These are phyloP conservation scores for Phaeosphaeriaceae sp. DNA, from an alignment of 2,329 filamentous ascomycete genomes.

Conservation along the genomic window DNA sequence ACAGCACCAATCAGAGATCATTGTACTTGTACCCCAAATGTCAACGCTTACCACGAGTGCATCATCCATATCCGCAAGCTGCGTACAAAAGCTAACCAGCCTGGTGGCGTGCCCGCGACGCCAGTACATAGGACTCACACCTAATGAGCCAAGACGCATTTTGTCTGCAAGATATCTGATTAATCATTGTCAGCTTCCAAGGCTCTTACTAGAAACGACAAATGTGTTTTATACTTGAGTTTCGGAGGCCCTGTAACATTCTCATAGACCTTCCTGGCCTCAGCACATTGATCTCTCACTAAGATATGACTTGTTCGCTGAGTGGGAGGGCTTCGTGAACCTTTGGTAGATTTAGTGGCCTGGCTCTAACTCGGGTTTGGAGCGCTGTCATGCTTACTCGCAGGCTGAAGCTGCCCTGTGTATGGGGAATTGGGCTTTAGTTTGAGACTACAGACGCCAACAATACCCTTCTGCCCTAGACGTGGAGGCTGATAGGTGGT, in stretches of 20 bases:
- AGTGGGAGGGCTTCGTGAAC: conserved; percentile 1
- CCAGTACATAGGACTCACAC: conserved; percentile 36
- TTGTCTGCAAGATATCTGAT: conserved; percentile 15
- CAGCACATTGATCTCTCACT: conserved; percentile 26
- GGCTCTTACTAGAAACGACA: neutral
- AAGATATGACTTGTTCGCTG: neutral
- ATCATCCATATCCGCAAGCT: conserved; percentile 33
- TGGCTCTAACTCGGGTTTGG: conserved; percentile 1
- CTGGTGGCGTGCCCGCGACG: conserved; percentile 32
- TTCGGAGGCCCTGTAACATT: conserved; percentile 30
- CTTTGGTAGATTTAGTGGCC: conserved; percentile 13
- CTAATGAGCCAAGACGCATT: conserved; percentile 29
- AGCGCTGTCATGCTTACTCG: conserved; percentile 21
- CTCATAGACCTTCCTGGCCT: conserved; percentile 24
- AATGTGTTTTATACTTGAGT: conserved; percentile 17
- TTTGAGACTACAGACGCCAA: conserved; percentile 33
- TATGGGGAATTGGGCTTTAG: conserved; percentile 30
- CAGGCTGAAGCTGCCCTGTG: conserved; percentile 22
- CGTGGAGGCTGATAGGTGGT: conserved; percentile 11
- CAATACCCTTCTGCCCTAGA: conserved; percentile 16
- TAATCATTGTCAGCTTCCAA: neutral
- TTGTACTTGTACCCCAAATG: conserved; percentile 1
- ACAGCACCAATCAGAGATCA: conserved; percentile 1
- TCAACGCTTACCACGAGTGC: conserved; percentile 20
- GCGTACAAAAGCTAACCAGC: conserved; percentile 32